Base-by-base conservation (phyloP, 192 early-diverging fungal genomes). In the Phycomyces blakesleeanus region DNA sequence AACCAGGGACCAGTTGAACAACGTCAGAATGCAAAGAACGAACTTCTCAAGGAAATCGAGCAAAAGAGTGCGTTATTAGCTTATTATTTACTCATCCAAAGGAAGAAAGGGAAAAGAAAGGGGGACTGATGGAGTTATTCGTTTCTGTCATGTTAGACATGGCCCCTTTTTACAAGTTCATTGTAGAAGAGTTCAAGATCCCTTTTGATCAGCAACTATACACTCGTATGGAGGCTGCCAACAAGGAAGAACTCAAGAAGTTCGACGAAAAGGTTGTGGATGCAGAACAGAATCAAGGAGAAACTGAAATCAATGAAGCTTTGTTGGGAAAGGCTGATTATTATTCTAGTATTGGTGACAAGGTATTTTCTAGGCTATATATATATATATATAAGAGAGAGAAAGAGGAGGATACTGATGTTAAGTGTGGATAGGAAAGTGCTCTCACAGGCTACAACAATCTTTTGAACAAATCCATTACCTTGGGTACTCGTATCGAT, bases 401-500 rank as follows among this genome's bases (percentile, higher is more conserved):
- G 2, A n/a, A 25, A 5, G 25, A 50, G 29, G 29, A 7, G n/a
- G 7, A 7, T 34, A 1, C 51, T 53, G 39, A 66, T 65, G 18
- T 38, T 53, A 55, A 34, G 29, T 5, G 29, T 34, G 41, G 25
- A 47, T 70, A 96, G 87, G 95, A 97, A 39, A 88, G 91, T 66
- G 94, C 96, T 24, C 68, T 97, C 20, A 68, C 81, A 5, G 93
- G 91, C 4, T 97, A 92, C 75, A 83, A 85, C 22, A 77, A 86
- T 6, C 89, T 93, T 10, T 81, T 91, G 53, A 91, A 95, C 51
- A 96, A 95, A 65, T 85, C 93, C 10, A 89, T 90, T 10, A 93
- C 93, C 20, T 80, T 97, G 24, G 96, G 96, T 57, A 89, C 90
- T 63, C 83, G 94, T 65, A 94, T 99, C 39, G 96, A 99, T 68